A percentile compares a stretch with the other conserved stretches of the same genome.
phyloP scores from a whole-genome alignment of 2,329 filamentous ascomycete species.

The Emericellopsis atlantica region DNA sequence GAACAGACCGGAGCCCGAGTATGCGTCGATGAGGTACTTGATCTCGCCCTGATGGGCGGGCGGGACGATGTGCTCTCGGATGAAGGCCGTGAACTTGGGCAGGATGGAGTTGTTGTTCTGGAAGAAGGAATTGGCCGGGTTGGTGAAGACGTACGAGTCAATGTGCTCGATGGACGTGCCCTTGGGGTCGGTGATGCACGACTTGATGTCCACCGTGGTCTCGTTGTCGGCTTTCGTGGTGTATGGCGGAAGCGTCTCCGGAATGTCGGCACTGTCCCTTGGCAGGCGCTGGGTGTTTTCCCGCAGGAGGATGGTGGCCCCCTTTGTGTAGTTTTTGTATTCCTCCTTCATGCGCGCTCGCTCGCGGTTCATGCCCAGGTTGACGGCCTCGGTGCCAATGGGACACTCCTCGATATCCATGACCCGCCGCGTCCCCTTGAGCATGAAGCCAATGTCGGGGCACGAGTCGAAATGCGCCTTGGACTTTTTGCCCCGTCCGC shows the following conservation, averaged over 20 bases:
- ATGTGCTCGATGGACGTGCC: slow-evolving; percentile 79
- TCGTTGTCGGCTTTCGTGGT: slow-evolving; percentile 6
- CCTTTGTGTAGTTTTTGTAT: slow-evolving; percentile 59
- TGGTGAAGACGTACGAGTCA: slow-evolving; percentile 72
- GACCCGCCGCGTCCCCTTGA: slow-evolving; percentile 66
- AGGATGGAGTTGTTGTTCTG: slow-evolving; percentile 99
- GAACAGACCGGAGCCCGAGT: slow-evolving; percentile 95
- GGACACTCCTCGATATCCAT: slow-evolving; percentile 97
- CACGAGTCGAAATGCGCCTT: slow-evolving; percentile 41
- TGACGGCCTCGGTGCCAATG: slow-evolving; percentile 78
- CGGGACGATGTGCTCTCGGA: slow-evolving; percentile 65
- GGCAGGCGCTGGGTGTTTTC: slow-evolving; percentile 65
- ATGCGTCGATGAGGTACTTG: slow-evolving; percentile 90
- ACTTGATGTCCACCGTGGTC: slow-evolving; percentile 59
- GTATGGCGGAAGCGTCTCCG: slow-evolving; percentile 33
- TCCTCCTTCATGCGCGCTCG: slow-evolving; percentile 62
- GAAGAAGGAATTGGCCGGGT: slow-evolving; percentile 91
- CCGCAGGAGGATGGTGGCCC: slow-evolving; percentile 78
- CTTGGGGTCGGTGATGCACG: slow-evolving; percentile 79
- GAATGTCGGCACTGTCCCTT: slow-evolving; percentile 27
- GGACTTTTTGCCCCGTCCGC: slow-evolving; percentile 34
- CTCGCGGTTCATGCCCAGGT: slow-evolving; percentile 67
- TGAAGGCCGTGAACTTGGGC: slow-evolving; percentile 71
- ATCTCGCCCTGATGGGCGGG: slow-evolving; percentile 24
- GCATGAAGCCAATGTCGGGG: slow-evolving; percentile 82